phyloP scores from a whole-genome alignment of 1,284 basidiomycete genomes.

The Cryptococcus floricola region DNA sequence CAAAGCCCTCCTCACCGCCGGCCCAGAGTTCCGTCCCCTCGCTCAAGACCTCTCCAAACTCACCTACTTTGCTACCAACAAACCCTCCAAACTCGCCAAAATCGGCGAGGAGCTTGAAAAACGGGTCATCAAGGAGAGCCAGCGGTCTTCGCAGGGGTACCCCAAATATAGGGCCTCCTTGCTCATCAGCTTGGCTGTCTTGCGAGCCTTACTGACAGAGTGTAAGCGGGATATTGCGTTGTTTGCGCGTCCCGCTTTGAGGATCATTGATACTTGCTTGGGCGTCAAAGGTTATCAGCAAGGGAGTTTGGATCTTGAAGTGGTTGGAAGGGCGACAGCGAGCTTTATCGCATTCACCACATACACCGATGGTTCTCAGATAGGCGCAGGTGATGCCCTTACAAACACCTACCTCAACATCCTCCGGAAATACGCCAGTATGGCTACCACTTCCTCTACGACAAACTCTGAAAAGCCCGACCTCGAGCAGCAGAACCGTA shows the following conservation, averaged over 20 bases:
- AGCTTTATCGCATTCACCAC: conserved; percentile 92
- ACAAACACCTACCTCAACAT: conserved; percentile 69
- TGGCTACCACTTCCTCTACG: conserved; percentile 54
- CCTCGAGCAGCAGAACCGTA: conserved; percentile 54
- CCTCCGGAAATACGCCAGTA: conserved; percentile 63
- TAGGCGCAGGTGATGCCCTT: conserved; percentile 68
- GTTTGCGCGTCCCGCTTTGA: conserved; percentile 72
- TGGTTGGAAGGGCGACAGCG: conserved; percentile 72
- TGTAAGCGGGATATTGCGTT: conserved; percentile 82
- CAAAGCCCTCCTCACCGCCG: conserved; percentile 67
- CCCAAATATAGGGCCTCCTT: conserved; percentile 73
- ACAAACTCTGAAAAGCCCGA: conserved; percentile 24
- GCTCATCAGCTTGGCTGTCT: conserved; percentile 80
- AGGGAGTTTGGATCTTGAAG: conserved; percentile 65
- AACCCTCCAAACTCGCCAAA: conserved; percentile 83
- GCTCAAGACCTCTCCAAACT: conserved; percentile 86
- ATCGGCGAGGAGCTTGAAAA: conserved; percentile 79
- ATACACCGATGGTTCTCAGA: conserved; percentile 75
- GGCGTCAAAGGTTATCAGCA: conserved; percentile 54
- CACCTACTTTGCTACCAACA: conserved; percentile 87
- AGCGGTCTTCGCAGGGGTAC: conserved; percentile 66
- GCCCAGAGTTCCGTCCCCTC: conserved; percentile 70
- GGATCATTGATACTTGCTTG: conserved; percentile 67
- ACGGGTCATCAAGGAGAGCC: conserved; percentile 64
- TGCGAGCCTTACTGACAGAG: conserved; percentile 80